These are phyloP conservation scores for Cyberlindnera americana DNA, from an alignment of 805 yeast species.

Conservation along the genomic window DNA sequence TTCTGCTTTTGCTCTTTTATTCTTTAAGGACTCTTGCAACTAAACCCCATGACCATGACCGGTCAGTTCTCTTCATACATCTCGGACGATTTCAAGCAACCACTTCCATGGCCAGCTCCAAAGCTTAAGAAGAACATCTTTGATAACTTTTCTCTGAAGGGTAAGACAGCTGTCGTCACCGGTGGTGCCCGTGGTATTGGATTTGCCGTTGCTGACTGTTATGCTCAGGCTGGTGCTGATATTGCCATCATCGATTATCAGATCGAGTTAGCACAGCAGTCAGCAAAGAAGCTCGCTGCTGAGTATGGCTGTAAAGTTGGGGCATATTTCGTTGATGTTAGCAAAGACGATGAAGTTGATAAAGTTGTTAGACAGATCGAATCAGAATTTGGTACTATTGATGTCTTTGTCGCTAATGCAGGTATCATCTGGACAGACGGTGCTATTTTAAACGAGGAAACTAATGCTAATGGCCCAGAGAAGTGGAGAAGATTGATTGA, in stretches of 20 bases:
- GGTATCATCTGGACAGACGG: conserved; percentile 83
- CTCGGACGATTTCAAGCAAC: conserved; percentile 25
- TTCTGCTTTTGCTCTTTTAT: background rate
- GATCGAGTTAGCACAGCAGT: conserved; percentile 43
- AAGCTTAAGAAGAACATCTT: conserved; percentile 47
- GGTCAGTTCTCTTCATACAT: conserved; percentile 22
- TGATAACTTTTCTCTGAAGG: conserved; percentile 73
- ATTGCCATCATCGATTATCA: conserved; percentile 45
- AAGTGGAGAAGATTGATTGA: conserved; percentile 73
- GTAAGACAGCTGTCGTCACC: conserved; percentile 80
- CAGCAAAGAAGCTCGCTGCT: conserved; percentile 51
- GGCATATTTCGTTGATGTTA: conserved; percentile 42
- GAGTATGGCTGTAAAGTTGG: conserved; percentile 58
- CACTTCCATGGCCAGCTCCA: conserved; percentile 55
- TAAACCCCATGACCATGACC: conserved; percentile 10
- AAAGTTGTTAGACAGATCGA: conserved; percentile 36
- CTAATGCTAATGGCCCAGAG: conserved; percentile 28
- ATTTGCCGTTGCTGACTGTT: conserved; percentile 74
- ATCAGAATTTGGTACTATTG: conserved; percentile 69
- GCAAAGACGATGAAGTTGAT: conserved; percentile 27
- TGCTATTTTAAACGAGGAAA: conserved; percentile 40
- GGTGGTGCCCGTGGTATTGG: conserved; percentile 88
- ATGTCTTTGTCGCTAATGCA: conserved; percentile 85
- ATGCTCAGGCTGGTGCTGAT: conserved; percentile 84
- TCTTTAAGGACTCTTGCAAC: too few relatives aligned